Evolutionary conservation across 345 rosid species (phyloP).

Genomic region (Rhodomyrtus tomentosa): DNA sequence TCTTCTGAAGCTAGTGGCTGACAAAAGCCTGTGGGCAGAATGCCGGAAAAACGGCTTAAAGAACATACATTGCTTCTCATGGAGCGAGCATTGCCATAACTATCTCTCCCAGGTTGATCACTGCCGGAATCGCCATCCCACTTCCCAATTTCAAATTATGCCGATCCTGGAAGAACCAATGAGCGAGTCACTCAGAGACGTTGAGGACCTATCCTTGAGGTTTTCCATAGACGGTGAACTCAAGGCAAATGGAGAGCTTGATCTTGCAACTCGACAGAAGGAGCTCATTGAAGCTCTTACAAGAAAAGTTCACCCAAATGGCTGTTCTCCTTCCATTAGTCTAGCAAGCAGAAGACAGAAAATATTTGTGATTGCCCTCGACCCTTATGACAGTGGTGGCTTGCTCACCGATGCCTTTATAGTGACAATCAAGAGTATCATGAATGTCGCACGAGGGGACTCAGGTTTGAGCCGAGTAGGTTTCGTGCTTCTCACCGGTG

Average conservation of each 20-base stretch:
- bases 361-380: constrained; percentile 65
- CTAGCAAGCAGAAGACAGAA: constrained; percentile 68
- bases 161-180: constrained; percentile 66
- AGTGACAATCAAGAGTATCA: constrained; percentile 48
- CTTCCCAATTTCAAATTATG: constrained; percentile 49
- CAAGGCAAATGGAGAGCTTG: constrained; percentile 56
- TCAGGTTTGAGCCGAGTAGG: constrained; percentile 42
- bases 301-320: constrained; percentile 35
- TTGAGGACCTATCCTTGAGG: constrained; percentile 71
- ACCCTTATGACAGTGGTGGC: constrained; percentile 45
- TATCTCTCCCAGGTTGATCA: constrained; percentile 75
- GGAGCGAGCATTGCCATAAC: constrained; percentile 72
- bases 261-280: constrained; percentile 54
- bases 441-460: constrained; percentile 45
- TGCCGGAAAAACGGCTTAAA: constrained; percentile 53
- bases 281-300: constrained; percentile 55
- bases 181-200: constrained; percentile 78
- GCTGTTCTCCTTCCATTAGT: constrained; percentile 25
- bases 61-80: constrained; percentile 53
- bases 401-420: constrained; percentile 24
- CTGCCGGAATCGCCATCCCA: constrained; percentile 72
- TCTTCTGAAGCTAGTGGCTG: constrained; percentile 55
- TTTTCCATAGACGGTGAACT: constrained; percentile 72
- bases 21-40: constrained; percentile 48
- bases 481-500: constrained; percentile 56